phyloP scores from a whole-genome alignment of 495 filamentous ascomycete species.

The Penicillium pulvis region DNA sequence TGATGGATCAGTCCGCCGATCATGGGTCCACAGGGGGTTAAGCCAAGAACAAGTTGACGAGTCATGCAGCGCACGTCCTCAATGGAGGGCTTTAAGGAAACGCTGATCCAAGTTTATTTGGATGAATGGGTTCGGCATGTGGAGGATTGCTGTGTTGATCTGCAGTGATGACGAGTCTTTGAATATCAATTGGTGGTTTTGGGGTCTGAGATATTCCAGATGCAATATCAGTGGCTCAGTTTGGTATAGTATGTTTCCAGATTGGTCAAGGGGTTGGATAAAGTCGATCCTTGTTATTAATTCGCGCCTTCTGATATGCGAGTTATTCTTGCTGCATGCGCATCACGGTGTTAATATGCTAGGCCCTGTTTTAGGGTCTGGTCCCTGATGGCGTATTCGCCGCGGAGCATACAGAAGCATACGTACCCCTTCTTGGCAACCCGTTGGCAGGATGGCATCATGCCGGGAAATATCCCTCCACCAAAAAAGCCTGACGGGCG shows the following conservation, averaged over 20 bases:
- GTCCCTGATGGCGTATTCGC: not conserved
- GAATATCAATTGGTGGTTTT: not conserved
- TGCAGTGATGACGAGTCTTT: constrained; percentile 18
- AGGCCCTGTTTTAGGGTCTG: not conserved
- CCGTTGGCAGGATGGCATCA: not conserved
- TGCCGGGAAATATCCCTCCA: not conserved
- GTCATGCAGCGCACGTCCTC: not conserved
- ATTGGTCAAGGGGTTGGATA: not conserved
- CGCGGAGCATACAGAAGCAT: not conserved
- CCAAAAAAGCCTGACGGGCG: not conserved
- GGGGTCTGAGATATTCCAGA: not conserved
- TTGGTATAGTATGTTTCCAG: not conserved
- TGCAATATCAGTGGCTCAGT: not conserved
- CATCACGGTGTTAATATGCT: not conserved
- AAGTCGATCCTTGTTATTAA: not conserved
- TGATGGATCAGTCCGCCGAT: not conserved
- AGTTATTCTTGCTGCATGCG: not conserved
- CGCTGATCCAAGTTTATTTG: not conserved
- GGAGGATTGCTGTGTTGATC: constrained; percentile 8
- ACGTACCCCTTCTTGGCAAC: constrained; percentile 19
- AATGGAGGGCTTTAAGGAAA: not conserved
- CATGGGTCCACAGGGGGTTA: not conserved
- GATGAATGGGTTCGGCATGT: not conserved
- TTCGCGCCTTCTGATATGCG: not conserved
- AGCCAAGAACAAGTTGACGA: not conserved